Evolutionary conservation across 495 filamentous ascomycete genomes (phyloP).

Genomic region (Daldinia grandis): DNA sequence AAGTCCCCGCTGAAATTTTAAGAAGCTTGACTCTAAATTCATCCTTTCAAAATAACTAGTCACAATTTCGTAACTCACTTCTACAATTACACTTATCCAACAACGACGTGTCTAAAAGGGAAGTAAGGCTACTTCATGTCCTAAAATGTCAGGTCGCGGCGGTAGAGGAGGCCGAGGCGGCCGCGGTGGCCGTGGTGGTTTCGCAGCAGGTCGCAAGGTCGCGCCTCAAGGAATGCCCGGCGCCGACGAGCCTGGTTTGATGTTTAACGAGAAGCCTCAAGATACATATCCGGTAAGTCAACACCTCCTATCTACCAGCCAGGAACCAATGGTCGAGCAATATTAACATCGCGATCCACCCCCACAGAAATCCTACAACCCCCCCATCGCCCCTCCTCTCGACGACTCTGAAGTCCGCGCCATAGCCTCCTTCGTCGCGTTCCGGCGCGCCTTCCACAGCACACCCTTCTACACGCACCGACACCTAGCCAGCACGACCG

Average conservation of each 20-base stretch:
- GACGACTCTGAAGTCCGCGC: slow-evolving; percentile 52
- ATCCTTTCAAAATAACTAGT: neutral
- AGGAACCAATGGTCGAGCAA: neutral
- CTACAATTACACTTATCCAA: neutral
- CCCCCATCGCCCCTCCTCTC: slow-evolving; percentile 52
- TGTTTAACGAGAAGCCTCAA: slow-evolving; percentile 42
- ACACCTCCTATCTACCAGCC: neutral
- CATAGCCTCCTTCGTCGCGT: slow-evolving; percentile 55
- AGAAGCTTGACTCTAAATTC: slow-evolving; percentile 17
- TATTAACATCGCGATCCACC: neutral
- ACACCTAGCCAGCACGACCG: slow-evolving; percentile 33
- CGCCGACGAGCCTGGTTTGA: slow-evolving; percentile 45
- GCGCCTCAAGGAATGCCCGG: slow-evolving; percentile 46
- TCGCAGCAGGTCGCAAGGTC: slow-evolving; percentile 45
- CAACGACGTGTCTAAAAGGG: neutral
- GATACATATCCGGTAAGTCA: slow-evolving; percentile 44
- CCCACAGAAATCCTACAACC: slow-evolving; percentile 49
- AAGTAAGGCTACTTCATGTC: slow-evolving; percentile 9
- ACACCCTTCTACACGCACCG: slow-evolving; percentile 60
- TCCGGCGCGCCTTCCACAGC: slow-evolving; percentile 58
- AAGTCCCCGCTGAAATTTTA: slow-evolving; percentile 35
- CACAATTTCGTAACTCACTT: neutral
- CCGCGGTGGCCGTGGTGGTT: slow-evolving; percentile 48
- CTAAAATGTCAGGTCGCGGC: slow-evolving; percentile 43
- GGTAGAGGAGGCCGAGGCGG: slow-evolving; percentile 44